Evolutionary conservation across 805 yeast genomes (phyloP).

Genomic region (Lipomyces spencermartinsiae): DNA sequence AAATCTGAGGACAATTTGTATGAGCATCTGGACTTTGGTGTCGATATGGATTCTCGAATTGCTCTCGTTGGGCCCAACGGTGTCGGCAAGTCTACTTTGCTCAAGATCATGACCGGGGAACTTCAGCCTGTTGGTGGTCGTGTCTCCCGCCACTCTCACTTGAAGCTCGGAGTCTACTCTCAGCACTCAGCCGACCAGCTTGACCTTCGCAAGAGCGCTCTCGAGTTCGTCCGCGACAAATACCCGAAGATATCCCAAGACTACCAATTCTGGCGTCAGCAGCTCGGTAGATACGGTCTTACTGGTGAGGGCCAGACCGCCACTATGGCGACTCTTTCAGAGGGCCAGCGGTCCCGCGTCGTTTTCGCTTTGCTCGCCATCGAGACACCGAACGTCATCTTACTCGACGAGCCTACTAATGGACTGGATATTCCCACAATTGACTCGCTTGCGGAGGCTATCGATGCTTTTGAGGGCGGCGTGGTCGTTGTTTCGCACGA

Average conservation of each 20-base stretch:
- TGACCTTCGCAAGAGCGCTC: slow-evolving; percentile 91
- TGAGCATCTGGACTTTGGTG: slow-evolving; percentile 92
- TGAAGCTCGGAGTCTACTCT: slow-evolving; percentile 97
- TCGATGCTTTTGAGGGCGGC: slow-evolving; percentile 94
- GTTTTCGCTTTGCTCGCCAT: slow-evolving; percentile 95
- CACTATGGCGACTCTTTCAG: slow-evolving; percentile 97
- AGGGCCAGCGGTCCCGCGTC: slow-evolving; percentile 99
- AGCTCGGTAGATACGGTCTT: slow-evolving; percentile 96
- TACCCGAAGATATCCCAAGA: slow-evolving; percentile 91
- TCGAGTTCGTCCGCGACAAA: slow-evolving; percentile 96
- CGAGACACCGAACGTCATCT: slow-evolving; percentile 91
- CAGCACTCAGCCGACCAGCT: slow-evolving; percentile 99
- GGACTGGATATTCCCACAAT: slow-evolving; percentile 98
- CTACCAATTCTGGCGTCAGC: slow-evolving; percentile 95
- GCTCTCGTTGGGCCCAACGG: slow-evolving; percentile 99
- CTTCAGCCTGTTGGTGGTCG: slow-evolving; percentile 90
- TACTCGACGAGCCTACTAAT: slow-evolving; percentile 99
- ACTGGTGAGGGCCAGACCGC: slow-evolving; percentile 99
- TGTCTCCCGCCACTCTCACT: slow-evolving; percentile 95
- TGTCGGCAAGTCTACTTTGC: slow-evolving; percentile 96
- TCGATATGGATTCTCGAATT: slow-evolving; percentile 98
- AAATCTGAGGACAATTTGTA: slow-evolving; percentile 86
- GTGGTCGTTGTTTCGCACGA: slow-evolving; percentile 98
- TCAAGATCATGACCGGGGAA: slow-evolving; percentile 96
- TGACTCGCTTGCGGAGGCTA: slow-evolving; percentile 96